phyloP scores from a whole-genome alignment of 192 early-diverging fungal species.

The Obelidium mucronatum region DNA sequence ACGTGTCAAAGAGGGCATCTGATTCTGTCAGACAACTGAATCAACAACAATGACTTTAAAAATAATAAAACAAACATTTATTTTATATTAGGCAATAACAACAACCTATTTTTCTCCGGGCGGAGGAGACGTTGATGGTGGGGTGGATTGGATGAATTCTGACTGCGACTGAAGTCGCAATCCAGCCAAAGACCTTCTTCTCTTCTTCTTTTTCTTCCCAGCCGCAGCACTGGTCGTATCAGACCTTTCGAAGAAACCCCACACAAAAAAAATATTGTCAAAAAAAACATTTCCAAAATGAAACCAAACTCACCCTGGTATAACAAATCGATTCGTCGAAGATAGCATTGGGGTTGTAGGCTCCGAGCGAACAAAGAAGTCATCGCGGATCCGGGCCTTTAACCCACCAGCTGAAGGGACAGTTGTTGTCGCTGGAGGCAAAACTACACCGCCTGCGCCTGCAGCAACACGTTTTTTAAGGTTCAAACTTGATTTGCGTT shows the following conservation, averaged over 20 bases:
- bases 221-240: no score
- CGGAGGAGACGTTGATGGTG: neutral
- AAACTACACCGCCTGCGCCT: no score
- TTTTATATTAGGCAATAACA: no score
- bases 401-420: neutral
- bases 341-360: constrained; percentile 4
- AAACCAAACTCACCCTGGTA: neutral
- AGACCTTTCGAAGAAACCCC: no score
- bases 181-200: constrained; percentile 34
- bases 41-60: neutral
- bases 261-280: no score
- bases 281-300: neutral
- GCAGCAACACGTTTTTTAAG: no score
- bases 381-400: neutral
- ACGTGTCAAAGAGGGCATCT: neutral
- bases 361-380: neutral
- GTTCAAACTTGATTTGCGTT: neutral
- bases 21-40: neutral
- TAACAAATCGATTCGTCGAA: neutral
- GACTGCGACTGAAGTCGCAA: constrained; percentile 28
- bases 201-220: constrained; percentile 24
- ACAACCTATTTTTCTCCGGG: no score
- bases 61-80: no score
- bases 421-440: neutral
- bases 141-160: constrained; percentile 1